phyloP scores from a whole-genome alignment of 2,329 filamentous ascomycete species.

The Monosporascus sp. region DNA sequence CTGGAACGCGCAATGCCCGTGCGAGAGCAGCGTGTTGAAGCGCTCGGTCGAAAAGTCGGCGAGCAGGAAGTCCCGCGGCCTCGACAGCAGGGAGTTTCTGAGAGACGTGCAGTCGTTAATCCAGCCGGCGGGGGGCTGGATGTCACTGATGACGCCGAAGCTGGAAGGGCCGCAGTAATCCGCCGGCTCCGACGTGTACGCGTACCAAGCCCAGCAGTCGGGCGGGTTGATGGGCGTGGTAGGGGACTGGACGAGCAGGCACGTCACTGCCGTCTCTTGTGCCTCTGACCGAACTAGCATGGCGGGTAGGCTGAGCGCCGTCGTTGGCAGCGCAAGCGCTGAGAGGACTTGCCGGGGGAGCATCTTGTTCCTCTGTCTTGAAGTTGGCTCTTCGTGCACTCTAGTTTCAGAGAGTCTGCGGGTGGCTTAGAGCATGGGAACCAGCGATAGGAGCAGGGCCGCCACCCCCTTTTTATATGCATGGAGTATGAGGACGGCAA shows the following conservation, averaged over 20 bases:
- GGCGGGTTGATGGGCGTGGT: conserved; percentile 12
- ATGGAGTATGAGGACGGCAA: background rate
- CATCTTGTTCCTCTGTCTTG: conserved; percentile 6
- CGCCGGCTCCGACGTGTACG: conserved; percentile 3
- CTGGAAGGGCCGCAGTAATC: conserved; percentile 15
- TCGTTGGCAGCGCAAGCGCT: conserved; percentile 2
- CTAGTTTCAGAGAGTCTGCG: background rate
- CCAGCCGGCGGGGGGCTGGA: conserved; percentile 2
- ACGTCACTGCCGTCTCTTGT: conserved; percentile 2
- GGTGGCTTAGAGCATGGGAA: background rate
- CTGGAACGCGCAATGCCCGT: conserved; percentile 10
- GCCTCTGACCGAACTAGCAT: background rate
- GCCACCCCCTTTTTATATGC: background rate
- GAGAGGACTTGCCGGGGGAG: conserved; percentile 8
- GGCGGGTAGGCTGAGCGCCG: conserved; percentile 9
- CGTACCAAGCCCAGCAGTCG: conserved; percentile 15
- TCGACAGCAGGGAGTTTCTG: background rate
- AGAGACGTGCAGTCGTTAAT: conserved; percentile 6
- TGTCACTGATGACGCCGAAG: conserved; percentile 2
- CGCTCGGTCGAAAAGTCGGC: conserved; percentile 8
- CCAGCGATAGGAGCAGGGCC: background rate
- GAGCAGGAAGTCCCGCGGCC: conserved; percentile 13
- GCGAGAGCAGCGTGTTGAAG: conserved; percentile 11
- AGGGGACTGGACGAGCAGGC: conserved; percentile 8
- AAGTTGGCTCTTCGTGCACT: background rate